Percentiles rank a stretch among this genome's conserved stretches.
Conservation (phyloP, 495 filamentous ascomycete species). For the Annulohypoxylon stygium region DNA sequence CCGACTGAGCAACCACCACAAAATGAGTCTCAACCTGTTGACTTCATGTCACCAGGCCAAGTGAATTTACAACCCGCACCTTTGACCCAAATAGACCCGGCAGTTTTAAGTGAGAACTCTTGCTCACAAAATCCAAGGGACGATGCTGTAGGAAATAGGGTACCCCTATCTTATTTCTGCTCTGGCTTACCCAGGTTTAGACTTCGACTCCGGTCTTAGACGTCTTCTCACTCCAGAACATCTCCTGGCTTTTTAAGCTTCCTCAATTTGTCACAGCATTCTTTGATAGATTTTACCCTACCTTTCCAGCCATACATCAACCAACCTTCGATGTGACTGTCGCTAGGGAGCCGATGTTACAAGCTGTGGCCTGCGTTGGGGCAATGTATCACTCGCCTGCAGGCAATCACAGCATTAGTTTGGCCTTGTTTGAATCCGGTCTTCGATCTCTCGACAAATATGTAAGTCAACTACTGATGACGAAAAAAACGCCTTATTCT, state of each 20-base stretch:
- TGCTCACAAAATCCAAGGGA: background rate
- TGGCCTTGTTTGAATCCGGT: conserved; percentile 2
- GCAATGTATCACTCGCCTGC: conserved; percentile 1
- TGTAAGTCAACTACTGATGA: background rate
- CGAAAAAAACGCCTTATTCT: too few species aligned
- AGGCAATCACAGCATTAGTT: conserved; percentile 1
- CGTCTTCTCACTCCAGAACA: background rate
- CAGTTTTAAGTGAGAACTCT: background rate
- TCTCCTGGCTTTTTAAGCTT: conserved; percentile 4
- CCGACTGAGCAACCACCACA: background rate
- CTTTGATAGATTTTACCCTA: conserved; percentile 8
- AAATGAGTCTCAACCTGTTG: background rate
- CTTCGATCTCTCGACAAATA: conserved; percentile 5
- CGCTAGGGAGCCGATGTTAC: background rate
- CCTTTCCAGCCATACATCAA: background rate
- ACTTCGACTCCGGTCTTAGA: background rate
- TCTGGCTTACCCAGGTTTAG: background rate
- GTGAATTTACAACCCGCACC: background rate
- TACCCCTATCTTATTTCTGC: background rate
- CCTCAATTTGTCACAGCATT: conserved; percentile 6
- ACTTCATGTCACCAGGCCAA: background rate
- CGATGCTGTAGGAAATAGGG: background rate
- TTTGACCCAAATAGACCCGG: background rate
- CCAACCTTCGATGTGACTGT: conserved; percentile 3
- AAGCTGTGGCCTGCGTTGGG: conserved; percentile 4